Conservation (phyloP, 257 asterid genomes). For the Ajuga chamaepitys region DNA sequence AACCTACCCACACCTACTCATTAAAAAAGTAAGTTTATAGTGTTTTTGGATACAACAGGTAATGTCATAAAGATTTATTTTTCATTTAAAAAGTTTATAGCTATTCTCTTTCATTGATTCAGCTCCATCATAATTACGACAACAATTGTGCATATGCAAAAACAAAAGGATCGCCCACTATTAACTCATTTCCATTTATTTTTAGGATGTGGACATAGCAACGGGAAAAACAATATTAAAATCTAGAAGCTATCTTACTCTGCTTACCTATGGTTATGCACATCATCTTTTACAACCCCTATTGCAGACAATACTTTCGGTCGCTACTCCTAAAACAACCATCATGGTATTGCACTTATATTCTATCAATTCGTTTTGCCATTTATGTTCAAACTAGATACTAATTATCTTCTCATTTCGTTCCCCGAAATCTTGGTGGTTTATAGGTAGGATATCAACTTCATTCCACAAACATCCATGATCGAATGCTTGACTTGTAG, state of each 20-base stretch:
- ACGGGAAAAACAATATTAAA: too few species aligned
- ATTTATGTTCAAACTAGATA: background rate
- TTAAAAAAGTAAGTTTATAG: too few species aligned
- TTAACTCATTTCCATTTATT: too few species aligned
- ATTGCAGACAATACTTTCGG: slow-evolving; percentile 67
- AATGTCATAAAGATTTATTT: too few species aligned
- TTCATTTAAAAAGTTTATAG: too few species aligned
- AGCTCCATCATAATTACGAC: too few species aligned
- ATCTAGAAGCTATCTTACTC: background rate
- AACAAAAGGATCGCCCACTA: too few species aligned
- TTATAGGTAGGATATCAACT: slow-evolving; percentile 88
- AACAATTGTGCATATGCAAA: too few species aligned
- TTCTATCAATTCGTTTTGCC: background rate
- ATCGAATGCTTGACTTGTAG: slow-evolving; percentile 81
- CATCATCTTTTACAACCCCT: slow-evolving; percentile 96
- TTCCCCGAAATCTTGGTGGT: slow-evolving; percentile 1
- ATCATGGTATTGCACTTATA: slow-evolving; percentile 49
- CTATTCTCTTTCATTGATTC: too few species aligned
- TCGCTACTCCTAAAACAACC: slow-evolving; percentile 81
- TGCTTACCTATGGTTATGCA: slow-evolving; percentile 66
- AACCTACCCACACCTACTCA: too few species aligned
- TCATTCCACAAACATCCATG: slow-evolving; percentile 91
- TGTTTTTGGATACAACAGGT: too few species aligned
- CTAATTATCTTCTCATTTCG: background rate
- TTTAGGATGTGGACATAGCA: too few species aligned